phyloP scores from a whole-genome alignment of 345 rosid genomes.

The Pistacia vera region DNA sequence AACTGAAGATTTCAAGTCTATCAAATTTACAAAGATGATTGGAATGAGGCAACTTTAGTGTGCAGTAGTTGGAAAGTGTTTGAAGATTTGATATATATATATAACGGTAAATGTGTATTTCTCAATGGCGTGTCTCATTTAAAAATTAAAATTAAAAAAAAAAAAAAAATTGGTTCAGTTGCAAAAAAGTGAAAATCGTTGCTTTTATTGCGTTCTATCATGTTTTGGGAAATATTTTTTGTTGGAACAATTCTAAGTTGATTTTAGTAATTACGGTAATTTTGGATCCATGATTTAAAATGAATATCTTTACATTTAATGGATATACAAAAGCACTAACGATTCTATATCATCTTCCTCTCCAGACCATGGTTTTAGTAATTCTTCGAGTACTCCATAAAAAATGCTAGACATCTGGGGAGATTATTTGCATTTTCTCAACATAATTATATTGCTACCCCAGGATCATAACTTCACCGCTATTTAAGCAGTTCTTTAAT shows the following conservation, averaged over 20 bases:
- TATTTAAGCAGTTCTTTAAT: not conserved
- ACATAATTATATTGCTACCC: too few species aligned
- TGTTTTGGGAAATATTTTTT: too few species aligned
- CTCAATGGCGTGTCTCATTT: not conserved
- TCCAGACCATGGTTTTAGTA: too few species aligned
- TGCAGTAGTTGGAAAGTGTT: not conserved
- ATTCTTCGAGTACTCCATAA: too few species aligned
- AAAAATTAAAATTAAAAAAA: too few species aligned
- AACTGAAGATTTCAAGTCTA: not conserved
- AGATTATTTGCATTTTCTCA: too few species aligned
- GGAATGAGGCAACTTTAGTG: not conserved
- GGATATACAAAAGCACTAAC: not conserved
- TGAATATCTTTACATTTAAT: not conserved
- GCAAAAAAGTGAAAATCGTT: not conserved
- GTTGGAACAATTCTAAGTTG: too few species aligned
- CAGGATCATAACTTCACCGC: not conserved
- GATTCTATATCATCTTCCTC: not conserved
- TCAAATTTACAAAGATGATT: not conserved
- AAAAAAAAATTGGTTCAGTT: not conserved
- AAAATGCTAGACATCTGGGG: too few species aligned
- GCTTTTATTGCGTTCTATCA: too few species aligned
- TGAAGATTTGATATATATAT: not conserved
- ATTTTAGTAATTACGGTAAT: too few species aligned
- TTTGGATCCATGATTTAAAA: not conserved
- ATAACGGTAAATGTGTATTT: not conserved